phyloP scores from a whole-genome alignment of 306 rosid genomes.

The Oxytropis ochrocephala region DNA sequence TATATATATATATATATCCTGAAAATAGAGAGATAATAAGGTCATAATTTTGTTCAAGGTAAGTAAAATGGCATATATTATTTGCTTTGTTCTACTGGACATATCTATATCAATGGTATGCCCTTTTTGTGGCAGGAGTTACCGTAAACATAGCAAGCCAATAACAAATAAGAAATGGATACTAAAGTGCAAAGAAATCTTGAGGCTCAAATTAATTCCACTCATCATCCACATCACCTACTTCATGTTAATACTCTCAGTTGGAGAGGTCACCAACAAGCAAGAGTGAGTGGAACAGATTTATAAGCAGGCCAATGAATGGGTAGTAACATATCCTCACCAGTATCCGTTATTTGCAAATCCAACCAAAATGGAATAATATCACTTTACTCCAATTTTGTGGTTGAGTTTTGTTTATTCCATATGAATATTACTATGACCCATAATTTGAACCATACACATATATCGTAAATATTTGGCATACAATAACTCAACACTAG shows the following conservation, averaged over 20 bases:
- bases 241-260: neutral
- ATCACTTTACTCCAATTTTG: neutral
- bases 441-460: no score
- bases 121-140: neutral
- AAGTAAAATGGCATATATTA: neutral
- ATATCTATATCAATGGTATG: neutral
- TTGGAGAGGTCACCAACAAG: neutral
- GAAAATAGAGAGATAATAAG: no score
- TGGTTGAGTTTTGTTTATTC: constrained; percentile 8
- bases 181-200: neutral
- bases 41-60: no score
- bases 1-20: no score
- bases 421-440: neutral
- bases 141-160: neutral
- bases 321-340: constrained; percentile 11
- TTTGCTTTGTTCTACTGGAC: no score
- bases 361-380: constrained; percentile 14
- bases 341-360: constrained; percentile 11
- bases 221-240: neutral
- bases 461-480: no score
- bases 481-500: no score
- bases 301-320: constrained; percentile 7
- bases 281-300: constrained; percentile 18
- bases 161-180: neutral
- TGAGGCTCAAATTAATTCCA: neutral